These are phyloP conservation scores for Bremia lactucae DNA, from an alignment of 352 stramenopile species.

Conservation along the genomic window DNA sequence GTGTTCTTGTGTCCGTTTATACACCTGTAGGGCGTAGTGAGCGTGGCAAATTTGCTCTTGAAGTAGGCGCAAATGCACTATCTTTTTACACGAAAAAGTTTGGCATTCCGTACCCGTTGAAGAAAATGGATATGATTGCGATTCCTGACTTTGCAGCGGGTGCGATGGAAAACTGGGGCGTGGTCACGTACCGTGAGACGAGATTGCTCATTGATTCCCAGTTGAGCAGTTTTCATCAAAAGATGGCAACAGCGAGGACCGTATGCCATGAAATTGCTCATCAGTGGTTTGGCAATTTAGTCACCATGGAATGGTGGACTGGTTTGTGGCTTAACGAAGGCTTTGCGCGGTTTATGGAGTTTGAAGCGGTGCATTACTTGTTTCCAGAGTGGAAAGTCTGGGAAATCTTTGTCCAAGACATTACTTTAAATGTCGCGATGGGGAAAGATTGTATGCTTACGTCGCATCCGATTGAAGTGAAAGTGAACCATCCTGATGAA, in stretches of 20 bases:
- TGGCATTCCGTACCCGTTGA: slow-evolving; percentile 89
- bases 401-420: slow-evolving; percentile 90
- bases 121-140: slow-evolving; percentile 97
- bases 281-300: slow-evolving; percentile 96
- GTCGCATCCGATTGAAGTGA: slow-evolving; percentile 92
- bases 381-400: slow-evolving; percentile 95
- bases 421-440: slow-evolving; percentile 76
- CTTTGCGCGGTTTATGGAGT: slow-evolving; percentile 96
- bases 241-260: slow-evolving; percentile 84
- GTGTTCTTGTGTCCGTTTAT: slow-evolving; percentile 92
- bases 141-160: slow-evolving; percentile 94
- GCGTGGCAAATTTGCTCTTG: slow-evolving; percentile 87
- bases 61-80: slow-evolving; percentile 47
- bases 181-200: slow-evolving; percentile 96
- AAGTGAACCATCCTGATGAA: slow-evolving; percentile 89
- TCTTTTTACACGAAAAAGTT: slow-evolving; percentile 70
- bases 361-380: slow-evolving; percentile 85
- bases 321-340: slow-evolving; percentile 96
- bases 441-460: slow-evolving; percentile 88
- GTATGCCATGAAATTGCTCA: slow-evolving; percentile 97
- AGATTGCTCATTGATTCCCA: slow-evolving; percentile 81
- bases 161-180: slow-evolving; percentile 93
- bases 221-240: slow-evolving; percentile 54
- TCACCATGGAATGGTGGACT: slow-evolving; percentile 98
- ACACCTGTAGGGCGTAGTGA: slow-evolving; percentile 89